phyloP scores from a whole-genome alignment of 169 alveolate genomes.

The Eimeria tenella region DNA sequence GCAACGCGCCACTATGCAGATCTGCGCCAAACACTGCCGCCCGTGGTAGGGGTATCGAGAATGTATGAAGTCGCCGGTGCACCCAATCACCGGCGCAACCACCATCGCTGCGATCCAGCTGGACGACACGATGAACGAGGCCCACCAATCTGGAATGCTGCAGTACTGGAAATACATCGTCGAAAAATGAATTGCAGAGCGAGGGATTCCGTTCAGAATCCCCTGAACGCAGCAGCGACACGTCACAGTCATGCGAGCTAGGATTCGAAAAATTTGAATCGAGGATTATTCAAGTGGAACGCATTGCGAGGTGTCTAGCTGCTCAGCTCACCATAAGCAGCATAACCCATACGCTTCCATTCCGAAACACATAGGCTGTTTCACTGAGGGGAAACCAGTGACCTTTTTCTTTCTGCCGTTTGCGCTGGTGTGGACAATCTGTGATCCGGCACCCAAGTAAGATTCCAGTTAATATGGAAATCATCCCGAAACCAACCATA shows the following conservation, averaged over 20 bases:
- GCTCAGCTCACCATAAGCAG: slow-evolving; percentile 57
- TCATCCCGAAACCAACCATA: slow-evolving; percentile 59
- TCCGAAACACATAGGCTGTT: slow-evolving; percentile 64
- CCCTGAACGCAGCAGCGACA: slow-evolving; percentile 84
- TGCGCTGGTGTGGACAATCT: slow-evolving; percentile 51
- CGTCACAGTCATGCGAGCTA: neutral
- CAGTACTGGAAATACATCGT: slow-evolving; percentile 92
- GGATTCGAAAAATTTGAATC: no score
- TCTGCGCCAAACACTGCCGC: slow-evolving; percentile 85
- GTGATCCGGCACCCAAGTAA: slow-evolving; percentile 45
- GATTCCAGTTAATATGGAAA: slow-evolving; percentile 36
- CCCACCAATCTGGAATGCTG: slow-evolving; percentile 88
- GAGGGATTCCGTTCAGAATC: slow-evolving; percentile 90
- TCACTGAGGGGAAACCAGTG: slow-evolving; percentile 69
- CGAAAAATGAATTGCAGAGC: slow-evolving; percentile 90
- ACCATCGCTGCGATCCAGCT: slow-evolving; percentile 91
- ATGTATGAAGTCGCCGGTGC: slow-evolving; percentile 86
- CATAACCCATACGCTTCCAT: slow-evolving; percentile 79
- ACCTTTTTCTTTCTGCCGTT: slow-evolving; percentile 24
- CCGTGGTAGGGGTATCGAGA: slow-evolving; percentile 89
- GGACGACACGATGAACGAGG: slow-evolving; percentile 79
- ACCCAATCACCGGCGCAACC: slow-evolving; percentile 93
- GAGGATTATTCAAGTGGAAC: neutral
- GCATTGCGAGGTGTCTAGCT: neutral
- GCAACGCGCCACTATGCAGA: slow-evolving; percentile 83